Base-by-base conservation (phyloP, 805 yeast genomes). In the Starmerella asiatica region DNA sequence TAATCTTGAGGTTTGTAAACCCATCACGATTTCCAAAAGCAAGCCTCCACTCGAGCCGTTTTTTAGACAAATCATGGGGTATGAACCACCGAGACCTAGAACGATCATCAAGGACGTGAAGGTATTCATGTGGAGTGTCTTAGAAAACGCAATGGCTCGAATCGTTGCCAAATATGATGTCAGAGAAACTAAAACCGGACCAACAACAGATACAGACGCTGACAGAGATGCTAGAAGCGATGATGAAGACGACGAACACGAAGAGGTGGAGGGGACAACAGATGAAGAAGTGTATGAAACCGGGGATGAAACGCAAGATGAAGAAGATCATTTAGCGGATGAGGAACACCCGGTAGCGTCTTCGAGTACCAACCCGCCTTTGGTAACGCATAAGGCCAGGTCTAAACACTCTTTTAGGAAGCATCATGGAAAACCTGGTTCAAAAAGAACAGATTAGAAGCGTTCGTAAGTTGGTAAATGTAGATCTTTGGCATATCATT, bases 21-120 rank as follows among this genome's bases (percentile, higher is more conserved):
- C 84, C 2, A 54, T 62, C 32, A 77, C 83, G 0, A 66, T 77
- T 12, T 65, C 75, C 16, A 69, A 76, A 45, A 56, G 67, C 4
- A 61, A 62, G 32, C 54, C 53, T 11, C 65, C 64, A 20, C 29
- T 38, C 9, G 58, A 56, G 32, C 50, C 54, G 21, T 63, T 69
- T 37, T 70, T 69, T 53, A 54, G 61, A 53, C 48, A 68, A 36
- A 67, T 77, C 28, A 77, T 77, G 83, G 58, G 65, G 24, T 76
- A 70, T 63, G 70, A 69, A 21, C 65, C 65, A 40, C 84, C 84
- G 2, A 64, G 73, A 47, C 84, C 84, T 4, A 60, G 84, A 31
- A 75, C 75, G 47, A 77, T 77, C 33, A 83, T 75, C 49, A 77
- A 77, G 54, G 80, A 76, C 52, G 69, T 77, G 44, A 77, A 77